phyloP scores from a whole-genome alignment of 1,139 yeast species.

The Debaryomyces subglobosus region DNA sequence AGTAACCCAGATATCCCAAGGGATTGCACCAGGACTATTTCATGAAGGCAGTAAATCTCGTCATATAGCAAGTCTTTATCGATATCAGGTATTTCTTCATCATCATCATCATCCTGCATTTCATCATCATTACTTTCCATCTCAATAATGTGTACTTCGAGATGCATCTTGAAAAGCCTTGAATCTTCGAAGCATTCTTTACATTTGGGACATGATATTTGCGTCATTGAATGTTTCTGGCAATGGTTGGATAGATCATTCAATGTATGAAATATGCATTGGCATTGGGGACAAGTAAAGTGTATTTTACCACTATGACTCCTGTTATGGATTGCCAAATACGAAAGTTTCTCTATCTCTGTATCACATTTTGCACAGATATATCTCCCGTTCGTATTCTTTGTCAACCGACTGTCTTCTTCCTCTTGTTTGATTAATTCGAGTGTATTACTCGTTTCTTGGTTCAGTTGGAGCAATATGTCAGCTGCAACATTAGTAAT shows the following conservation, averaged over 20 bases:
- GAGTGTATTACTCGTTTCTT: not conserved
- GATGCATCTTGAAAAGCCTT: conserved; percentile 10
- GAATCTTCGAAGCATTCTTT: conserved; percentile 5
- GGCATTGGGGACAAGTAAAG: conserved; percentile 12
- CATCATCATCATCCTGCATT: not conserved
- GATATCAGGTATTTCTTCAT: not conserved
- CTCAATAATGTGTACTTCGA: conserved; percentile 13
- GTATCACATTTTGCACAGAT: conserved; percentile 9
- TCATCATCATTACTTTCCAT: conserved; percentile 6
- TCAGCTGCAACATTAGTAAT: not conserved
- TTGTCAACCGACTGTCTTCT: not conserved
- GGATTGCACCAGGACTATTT: not conserved
- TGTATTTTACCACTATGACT: conserved; percentile 3
- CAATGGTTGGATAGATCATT: conserved; percentile 10
- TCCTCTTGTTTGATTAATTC: not conserved
- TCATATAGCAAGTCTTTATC: conserved; percentile 1
- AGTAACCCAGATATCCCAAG: not conserved
- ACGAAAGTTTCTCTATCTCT: conserved; percentile 10
- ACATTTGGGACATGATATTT: conserved; percentile 11
- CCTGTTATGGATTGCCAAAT: conserved; percentile 11
- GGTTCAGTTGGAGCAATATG: not conserved
- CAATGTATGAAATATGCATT: not conserved
- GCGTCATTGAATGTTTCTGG: conserved; percentile 6
- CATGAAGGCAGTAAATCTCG: not conserved
- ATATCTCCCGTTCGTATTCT: not conserved